Conservation (phyloP, 805 yeast genomes). For the Nakazawaea wyomingensis region DNA sequence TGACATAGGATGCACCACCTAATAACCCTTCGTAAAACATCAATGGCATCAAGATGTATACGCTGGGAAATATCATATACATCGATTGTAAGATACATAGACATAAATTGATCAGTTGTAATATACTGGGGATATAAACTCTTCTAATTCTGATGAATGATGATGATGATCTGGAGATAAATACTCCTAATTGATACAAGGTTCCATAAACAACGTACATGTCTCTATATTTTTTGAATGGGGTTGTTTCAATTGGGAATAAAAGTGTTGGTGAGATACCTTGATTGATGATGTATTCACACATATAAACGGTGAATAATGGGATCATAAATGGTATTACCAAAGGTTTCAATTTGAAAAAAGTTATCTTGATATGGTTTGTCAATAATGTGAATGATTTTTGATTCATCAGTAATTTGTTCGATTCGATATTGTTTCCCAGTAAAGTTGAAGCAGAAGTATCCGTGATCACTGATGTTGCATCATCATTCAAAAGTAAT, state of each 20-base stretch:
- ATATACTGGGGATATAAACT: conserved; percentile 55
- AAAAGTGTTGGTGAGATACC: conserved; percentile 86
- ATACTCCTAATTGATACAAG: conserved; percentile 87
- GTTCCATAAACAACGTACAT: conserved; percentile 90
- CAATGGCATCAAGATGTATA: conserved; percentile 57
- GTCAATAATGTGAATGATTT: not conserved
- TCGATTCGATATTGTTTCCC: not conserved
- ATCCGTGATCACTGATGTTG: too few species aligned
- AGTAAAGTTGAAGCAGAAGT: too few species aligned
- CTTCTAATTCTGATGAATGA: conserved; percentile 52
- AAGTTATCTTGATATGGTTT: conserved; percentile 17
- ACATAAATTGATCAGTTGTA: conserved; percentile 63
- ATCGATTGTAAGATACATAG: conserved; percentile 62
- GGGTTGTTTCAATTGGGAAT: conserved; percentile 67
- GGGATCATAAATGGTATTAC: conserved; percentile 77
- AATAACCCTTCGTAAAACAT: conserved; percentile 84
- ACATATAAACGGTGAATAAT: conserved; percentile 71
- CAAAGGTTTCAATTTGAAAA: conserved; percentile 34
- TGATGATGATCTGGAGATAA: conserved; percentile 83
- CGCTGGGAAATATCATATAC: conserved; percentile 47
- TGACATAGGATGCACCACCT: conserved; percentile 89
- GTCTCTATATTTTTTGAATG: conserved; percentile 70
- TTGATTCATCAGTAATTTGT: not conserved
- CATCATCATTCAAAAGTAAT: too few species aligned
- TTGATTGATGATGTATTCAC: conserved; percentile 88